Base-by-base conservation (phyloP, 129 eudicot genomes). In the Sambucus nigra region DNA sequence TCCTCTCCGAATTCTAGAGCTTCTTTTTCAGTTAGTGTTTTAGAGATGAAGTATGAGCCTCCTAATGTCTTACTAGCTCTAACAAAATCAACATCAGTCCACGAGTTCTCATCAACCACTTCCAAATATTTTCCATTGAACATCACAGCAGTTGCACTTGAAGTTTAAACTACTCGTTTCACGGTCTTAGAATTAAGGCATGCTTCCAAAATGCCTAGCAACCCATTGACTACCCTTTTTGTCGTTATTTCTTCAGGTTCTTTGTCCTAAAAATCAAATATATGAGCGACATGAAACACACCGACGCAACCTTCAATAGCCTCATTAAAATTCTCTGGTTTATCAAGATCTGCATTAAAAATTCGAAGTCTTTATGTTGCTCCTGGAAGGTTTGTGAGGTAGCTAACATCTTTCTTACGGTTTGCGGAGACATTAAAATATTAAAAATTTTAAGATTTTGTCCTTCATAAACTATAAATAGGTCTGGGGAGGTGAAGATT, bases 231-330 rank as follows among this genome's bases (percentile, higher is more conserved):
- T 0, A 64, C 29, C 50, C 55, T 61, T 53, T 50, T n/a, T 7
- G n/a, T n/a, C n/a, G n/a, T n/a, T n/a, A n/a, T n/a, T n/a, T n/a
- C n/a, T n/a, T n/a, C n/a, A n/a, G n/a, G n/a, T n/a, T n/a, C n/a
- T n/a, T n/a, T n/a, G n/a, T n/a, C n/a, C n/a, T n/a, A n/a, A n/a
- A 67, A 63, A 53, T 70, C 67, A 13, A 67, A 51, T 5, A 81
- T 76, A 25, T 74, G 77, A 11, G 86, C 86, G 29, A 66, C 70
- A 47, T 79, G 86, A 48, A 79, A n/a, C n/a, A n/a, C n/a, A 79
- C 86, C 81, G 15, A 19, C 31, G 77, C 85, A 78, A 0, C 77
- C 80, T 31, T 65, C 22, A 0, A 78, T 60, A 21, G 80, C 67
- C 16, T 67, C 53, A 8, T 38, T 57, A 29, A 78, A 78, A 31